Evolutionary conservation across 257 asterid species (phyloP), one percentile per base, ranked within the genome.

Genomic region (Solanum pinnatisectum): DNA sequence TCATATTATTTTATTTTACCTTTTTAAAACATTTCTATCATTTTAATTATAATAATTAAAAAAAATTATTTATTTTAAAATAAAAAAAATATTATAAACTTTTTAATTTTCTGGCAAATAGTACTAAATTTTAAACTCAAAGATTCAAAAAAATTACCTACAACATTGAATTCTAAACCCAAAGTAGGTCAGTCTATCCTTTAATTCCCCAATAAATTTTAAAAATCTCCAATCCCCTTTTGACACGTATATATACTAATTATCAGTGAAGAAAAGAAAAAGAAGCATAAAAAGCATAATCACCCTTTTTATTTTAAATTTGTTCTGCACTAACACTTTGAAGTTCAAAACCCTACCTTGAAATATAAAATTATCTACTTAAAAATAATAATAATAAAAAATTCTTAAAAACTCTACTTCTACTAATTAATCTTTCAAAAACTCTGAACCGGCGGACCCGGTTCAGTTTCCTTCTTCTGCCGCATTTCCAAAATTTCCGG

Each of bases 401-500:
- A 2, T 73, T 15, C 46, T 35, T 73, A 35, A 73, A 73, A 33
- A 35, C 8, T 33, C 14, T 73, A 10, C 8, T 71, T 9, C 27
- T 36, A 73, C 25, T 18, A 73, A 73, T 35, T 73, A 73, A 77
- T 77, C 23, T 33, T 83, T 89, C 76, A 88, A 49, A 59, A 91
- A 78, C 76, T 88, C 30, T 73, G 88, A 52, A 89, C 88, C 86
- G 85, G 85, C 6, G 15, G 74, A 71, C 33, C 56, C 73, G 89
- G 27, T 46, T 89, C 91, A 5, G 10, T 68, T 16, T 89, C 92
- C 87, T 89, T 89, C 72, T 87, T 88, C 52, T 84, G 90, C 89
- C 93, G 36, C 93, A 92, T 92, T 79, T 92, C 93, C 35, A 92
- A 70, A 79, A 91, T 67, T 89, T 91, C 39, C 91, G 81, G 82